Conservation (phyloP, 257 asterid genomes). For the Paulownia fortunei region DNA sequence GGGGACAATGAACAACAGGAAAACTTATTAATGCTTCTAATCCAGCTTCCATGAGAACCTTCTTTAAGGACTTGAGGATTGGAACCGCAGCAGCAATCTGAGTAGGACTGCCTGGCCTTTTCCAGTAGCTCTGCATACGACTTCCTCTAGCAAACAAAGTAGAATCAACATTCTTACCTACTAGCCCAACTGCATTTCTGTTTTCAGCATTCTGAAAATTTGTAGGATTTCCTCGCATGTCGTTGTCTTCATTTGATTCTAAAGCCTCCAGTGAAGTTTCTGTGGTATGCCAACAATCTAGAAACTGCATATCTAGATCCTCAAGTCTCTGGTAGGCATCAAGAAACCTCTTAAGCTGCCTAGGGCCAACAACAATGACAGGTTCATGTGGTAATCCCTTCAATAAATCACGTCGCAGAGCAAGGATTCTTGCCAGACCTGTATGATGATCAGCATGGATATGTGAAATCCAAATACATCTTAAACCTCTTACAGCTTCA, state of each 20-base stretch:
- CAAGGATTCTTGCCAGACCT: conserved; percentile 92
- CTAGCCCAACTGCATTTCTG: conserved; percentile 21
- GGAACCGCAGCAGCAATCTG: conserved; percentile 47
- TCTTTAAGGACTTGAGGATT: conserved; percentile 52
- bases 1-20: conserved; percentile 91
- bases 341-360: conserved; percentile 82
- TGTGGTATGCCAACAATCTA: conserved; percentile 77
- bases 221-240: background rate
- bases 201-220: conserved; percentile 22
- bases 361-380: conserved; percentile 77
- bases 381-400: conserved; percentile 73
- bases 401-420: conserved; percentile 73
- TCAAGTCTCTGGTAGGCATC: conserved; percentile 96
- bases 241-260: conserved; percentile 47
- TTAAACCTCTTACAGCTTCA: conserved; percentile 70
- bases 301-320: conserved; percentile 91
- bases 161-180: conserved; percentile 34
- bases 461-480: conserved; percentile 95
- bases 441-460: conserved; percentile 99
- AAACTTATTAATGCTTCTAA: conserved; percentile 71
- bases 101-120: conserved; percentile 54
- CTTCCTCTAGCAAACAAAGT: conserved; percentile 67
- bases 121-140: conserved; percentile 77
- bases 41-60: conserved; percentile 68
- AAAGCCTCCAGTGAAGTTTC: conserved; percentile 59